These are phyloP conservation scores for Arachnopeziza araneosa DNA, from an alignment of 2,329 filamentous ascomycete genomes.

Conservation along the genomic window DNA sequence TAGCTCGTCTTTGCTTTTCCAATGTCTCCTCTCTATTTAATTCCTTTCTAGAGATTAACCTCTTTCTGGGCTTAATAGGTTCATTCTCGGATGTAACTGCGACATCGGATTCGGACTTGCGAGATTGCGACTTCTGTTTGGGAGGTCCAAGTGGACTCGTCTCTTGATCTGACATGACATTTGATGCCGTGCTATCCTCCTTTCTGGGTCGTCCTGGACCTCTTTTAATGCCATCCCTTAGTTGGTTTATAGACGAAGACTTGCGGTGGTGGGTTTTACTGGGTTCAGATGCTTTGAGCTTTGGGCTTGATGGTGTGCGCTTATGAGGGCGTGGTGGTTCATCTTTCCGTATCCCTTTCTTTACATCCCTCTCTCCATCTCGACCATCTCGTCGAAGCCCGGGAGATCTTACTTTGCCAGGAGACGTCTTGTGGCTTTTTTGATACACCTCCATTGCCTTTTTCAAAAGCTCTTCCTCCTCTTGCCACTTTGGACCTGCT, in stretches of 20 bases:
- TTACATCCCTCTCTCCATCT: conserved; percentile 27
- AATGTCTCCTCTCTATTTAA: conserved; percentile 52
- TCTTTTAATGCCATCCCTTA: conserved; percentile 31
- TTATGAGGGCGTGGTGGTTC: conserved; percentile 25
- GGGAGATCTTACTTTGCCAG: conserved; percentile 46
- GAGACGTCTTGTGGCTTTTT: conserved; percentile 42
- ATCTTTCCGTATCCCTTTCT: conserved; percentile 15
- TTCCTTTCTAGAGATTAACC: conserved; percentile 58
- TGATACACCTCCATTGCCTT: conserved; percentile 64
- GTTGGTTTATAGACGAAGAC: conserved; percentile 14
- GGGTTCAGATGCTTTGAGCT: conserved; percentile 18
- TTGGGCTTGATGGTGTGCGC: conserved; percentile 21
- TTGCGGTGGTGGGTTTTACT: conserved; percentile 15
- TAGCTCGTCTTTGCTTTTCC: conserved; percentile 47
- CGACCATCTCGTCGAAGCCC: conserved; percentile 36
- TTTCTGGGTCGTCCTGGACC: conserved; percentile 50
- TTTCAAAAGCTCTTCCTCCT: conserved; percentile 78
- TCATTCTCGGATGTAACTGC: conserved; percentile 43
- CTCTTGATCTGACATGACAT: conserved; percentile 24
- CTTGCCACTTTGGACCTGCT: conserved; percentile 82
- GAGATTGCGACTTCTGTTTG: conserved; percentile 45
- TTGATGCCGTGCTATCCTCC: conserved; percentile 32
- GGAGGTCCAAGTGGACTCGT: conserved; percentile 30
- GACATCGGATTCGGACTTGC: conserved; percentile 50
- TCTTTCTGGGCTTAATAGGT: conserved; percentile 52